Percentiles rank a stretch among this genome's conserved stretches.
Conservation (phyloP, 148 eudicot species). For the Drosera capensis region DNA sequence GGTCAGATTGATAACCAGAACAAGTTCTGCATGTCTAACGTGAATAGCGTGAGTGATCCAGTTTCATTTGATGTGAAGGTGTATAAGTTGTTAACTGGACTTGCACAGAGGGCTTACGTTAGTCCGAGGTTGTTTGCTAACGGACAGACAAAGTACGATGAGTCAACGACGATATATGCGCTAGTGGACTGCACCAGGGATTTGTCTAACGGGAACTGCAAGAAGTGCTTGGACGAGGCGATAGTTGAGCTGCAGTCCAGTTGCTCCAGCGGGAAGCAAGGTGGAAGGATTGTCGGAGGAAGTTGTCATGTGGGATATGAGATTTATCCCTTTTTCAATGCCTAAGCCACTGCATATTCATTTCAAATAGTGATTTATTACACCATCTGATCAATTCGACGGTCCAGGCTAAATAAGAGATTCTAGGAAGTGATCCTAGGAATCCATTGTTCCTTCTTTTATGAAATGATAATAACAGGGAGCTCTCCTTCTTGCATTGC, state of each 20-base stretch:
- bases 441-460: no score
- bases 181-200: background rate
- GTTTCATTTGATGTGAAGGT: background rate
- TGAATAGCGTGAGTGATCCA: background rate
- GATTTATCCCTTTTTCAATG: background rate
- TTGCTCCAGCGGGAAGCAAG: background rate
- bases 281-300: background rate
- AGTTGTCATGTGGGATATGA: background rate
- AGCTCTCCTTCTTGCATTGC: no score
- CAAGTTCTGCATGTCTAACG: constrained; percentile 7
- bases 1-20: constrained; percentile 12
- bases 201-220: no score
- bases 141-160: background rate
- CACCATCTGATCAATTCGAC: no score
- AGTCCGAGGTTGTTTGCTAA: background rate
- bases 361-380: background rate
- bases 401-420: no score
- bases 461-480: no score
- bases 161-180: background rate
- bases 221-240: no score
- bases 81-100: no score
- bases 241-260: background rate
- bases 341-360: background rate
- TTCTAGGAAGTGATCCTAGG: no score
- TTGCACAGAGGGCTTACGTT: background rate